These are phyloP conservation scores for Calonectria hawksworthii DNA, from an alignment of 2,329 filamentous ascomycete species.

Conservation along the genomic window DNA sequence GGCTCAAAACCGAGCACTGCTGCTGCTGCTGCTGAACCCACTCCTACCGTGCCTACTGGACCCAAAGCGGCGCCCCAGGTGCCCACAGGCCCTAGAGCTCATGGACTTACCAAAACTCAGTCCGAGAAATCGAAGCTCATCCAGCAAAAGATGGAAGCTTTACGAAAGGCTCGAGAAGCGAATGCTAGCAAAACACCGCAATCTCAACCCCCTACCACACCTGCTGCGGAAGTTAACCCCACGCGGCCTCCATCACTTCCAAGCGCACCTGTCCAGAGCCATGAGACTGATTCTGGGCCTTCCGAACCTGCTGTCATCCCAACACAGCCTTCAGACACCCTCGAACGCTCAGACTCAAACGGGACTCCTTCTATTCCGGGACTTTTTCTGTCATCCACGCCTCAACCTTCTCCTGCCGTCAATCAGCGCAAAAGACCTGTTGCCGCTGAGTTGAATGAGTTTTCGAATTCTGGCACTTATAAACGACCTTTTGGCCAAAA, in stretches of 20 bases:
- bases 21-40: constrained; percentile 24
- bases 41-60: not conserved
- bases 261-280: not conserved
- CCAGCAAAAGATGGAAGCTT: constrained; percentile 82
- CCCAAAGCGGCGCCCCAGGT: not conserved
- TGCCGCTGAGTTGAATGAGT: constrained; percentile 79
- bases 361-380: constrained; percentile 52
- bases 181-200: constrained; percentile 49
- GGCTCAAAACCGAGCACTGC: constrained; percentile 63
- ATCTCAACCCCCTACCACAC: constrained; percentile 20
- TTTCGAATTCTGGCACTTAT: constrained; percentile 53
- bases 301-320: constrained; percentile 10
- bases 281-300: constrained; percentile 12
- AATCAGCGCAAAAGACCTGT: constrained; percentile 61
- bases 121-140: constrained; percentile 81
- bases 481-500: constrained; percentile 76
- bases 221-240: constrained; percentile 9
- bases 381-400: constrained; percentile 51
- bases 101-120: constrained; percentile 50
- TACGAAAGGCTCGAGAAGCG: constrained; percentile 71
- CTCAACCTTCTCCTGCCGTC: constrained; percentile 38
- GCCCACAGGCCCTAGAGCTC: constrained; percentile 54
- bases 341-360: constrained; percentile 30
- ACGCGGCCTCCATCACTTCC: not conserved
- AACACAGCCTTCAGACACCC: constrained; percentile 12